phyloP scores from a whole-genome alignment of 352 stramenopile genomes.

The Phytopythium mirpurense region DNA sequence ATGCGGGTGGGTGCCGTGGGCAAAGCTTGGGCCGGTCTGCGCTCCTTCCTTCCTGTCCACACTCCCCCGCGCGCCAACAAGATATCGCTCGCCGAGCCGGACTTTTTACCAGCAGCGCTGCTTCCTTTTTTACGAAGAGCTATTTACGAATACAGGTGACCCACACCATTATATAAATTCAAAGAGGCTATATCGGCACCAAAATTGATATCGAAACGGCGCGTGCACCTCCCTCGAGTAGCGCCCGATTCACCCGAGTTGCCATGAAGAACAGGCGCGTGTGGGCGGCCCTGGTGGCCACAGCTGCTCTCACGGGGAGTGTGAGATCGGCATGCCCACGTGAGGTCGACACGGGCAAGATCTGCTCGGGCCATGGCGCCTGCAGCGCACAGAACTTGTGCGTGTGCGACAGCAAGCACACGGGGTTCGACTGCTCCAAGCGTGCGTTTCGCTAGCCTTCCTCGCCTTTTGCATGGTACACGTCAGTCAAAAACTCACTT shows the following conservation, averaged over 20 bases:
- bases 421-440: constrained; percentile 59
- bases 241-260: no score
- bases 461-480: no score
- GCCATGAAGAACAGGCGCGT: neutral
- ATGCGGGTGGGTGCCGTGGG: no score
- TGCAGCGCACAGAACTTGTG: constrained; percentile 48
- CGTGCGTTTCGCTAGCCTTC: constrained; percentile 14
- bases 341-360: constrained; percentile 41
- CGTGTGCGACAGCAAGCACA: constrained; percentile 43
- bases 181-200: neutral
- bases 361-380: constrained; percentile 50
- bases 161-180: neutral
- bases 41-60: constrained; percentile 13
- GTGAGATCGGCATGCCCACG: constrained; percentile 25
- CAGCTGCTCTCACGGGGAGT: constrained; percentile 2
- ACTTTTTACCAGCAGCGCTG: constrained; percentile 8
- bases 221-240: neutral
- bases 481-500: no score
- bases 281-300: neutral
- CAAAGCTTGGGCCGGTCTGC: constrained; percentile 2
- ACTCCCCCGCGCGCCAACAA: constrained; percentile 2
- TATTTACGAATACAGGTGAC: constrained; percentile 8
- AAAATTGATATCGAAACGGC: neutral
- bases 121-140: neutral
- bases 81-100: constrained; percentile 3